Base-by-base conservation (phyloP, 345 rosid genomes). In the Populus davidiana region DNA sequence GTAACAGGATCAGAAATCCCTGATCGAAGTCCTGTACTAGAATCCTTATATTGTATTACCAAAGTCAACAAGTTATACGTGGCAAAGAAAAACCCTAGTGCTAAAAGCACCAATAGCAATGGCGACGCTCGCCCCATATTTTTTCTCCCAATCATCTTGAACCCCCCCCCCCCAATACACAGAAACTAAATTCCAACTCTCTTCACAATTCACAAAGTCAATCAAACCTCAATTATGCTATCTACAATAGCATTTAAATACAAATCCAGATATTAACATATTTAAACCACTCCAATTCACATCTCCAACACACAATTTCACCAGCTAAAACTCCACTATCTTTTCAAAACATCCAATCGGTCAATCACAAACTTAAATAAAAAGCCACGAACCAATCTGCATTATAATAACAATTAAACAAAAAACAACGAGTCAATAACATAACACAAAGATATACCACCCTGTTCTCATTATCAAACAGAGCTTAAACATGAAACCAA, bases 11-110 rank as follows among this genome's bases (percentile, higher is more conserved):
- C 98, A 44, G 89, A 39, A 52, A 84, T 80, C 41, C 81, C 67
- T 50, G 81, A 75, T 64, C 79, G 88, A 27, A 82, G 72, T 31
- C 76, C 81, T 21, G 80, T 77, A 38, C 23, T 72, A 35, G 81
- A 75, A 21, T 75, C 70, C 80, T 75, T 88, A 38, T 86, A 49
- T 72, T 72, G 84, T 18, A 81, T 72, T 21, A 81, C 62, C 83
- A 89, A 80, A 2, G 89, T 89, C 61, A 96, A 41, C 80, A 93
- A 85, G 86, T 93, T 96, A 76, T 96, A 96, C 9, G 91, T 89
- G 3, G 88, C 95, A 71, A 96, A 86, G 89, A 85, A 90, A 77
- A 89, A 88, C 41, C 94, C 98, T 27, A 89, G 79, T 54, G 89
- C 87, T 82, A 96, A 69, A 70, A 90, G 79, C 78, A 86, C 84